Conservation (phyloP, 163 green algal species). For the Scenedesmus sp. region DNA sequence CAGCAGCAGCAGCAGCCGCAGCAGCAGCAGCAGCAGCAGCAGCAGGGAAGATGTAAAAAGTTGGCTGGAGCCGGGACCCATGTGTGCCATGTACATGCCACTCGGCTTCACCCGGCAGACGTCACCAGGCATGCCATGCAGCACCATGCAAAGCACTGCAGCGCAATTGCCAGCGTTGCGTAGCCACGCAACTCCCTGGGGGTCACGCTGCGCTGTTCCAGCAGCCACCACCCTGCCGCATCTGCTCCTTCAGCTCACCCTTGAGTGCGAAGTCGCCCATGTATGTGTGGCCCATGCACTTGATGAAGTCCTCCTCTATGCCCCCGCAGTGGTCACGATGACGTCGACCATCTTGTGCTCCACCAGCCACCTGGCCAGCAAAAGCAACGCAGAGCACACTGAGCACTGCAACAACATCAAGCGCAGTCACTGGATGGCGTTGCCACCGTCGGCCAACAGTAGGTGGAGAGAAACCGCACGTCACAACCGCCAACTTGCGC, state of each 20-base stretch:
- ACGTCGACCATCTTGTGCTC: constrained; percentile 96
- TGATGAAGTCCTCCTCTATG: constrained; percentile 99
- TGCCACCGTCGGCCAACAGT: too few species aligned
- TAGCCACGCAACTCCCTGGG: too few species aligned
- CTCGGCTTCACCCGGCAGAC: too few species aligned
- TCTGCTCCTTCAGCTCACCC: constrained; percentile 53
- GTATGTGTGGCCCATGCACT: constrained; percentile 97
- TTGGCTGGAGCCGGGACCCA: too few species aligned
- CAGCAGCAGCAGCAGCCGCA: too few species aligned
- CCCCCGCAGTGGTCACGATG: constrained; percentile 97
- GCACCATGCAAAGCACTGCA: not conserved
- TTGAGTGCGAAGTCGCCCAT: constrained; percentile 95
- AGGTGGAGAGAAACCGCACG: too few species aligned
- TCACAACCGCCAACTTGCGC: too few species aligned
- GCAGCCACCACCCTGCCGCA: not conserved
- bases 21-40: not conserved
- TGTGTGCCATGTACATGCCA: too few species aligned
- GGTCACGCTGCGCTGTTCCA: not conserved
- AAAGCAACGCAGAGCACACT: not conserved
- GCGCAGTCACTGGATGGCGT: too few species aligned
- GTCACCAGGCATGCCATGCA: too few species aligned
- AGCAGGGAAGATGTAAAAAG: too few species aligned
- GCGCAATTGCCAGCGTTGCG: not conserved
- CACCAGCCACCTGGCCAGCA: constrained; percentile 82
- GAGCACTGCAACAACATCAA: not conserved